phyloP scores from a whole-genome alignment of 805 yeast species.

The Candida tibetensis region DNA sequence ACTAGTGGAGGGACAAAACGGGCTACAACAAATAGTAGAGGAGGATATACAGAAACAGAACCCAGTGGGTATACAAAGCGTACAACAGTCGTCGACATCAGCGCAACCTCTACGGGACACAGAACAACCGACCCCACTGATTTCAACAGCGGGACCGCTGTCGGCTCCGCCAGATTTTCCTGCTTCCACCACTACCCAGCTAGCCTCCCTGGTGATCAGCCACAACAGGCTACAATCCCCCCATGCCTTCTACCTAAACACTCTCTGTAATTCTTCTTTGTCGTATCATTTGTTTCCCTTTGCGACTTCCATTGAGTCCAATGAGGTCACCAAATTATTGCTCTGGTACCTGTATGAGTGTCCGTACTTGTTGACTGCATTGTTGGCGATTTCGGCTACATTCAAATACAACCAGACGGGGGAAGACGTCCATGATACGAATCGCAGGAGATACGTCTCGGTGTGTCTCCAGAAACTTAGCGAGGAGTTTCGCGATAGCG shows the following conservation, averaged over 20 bases:
- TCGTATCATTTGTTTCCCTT: constrained; percentile 36
- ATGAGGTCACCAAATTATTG: constrained; percentile 30
- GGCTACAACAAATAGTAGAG: no score
- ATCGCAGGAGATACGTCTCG: constrained; percentile 18
- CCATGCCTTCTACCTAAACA: constrained; percentile 31
- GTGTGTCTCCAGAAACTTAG: constrained; percentile 20
- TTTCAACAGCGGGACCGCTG: constrained; percentile 1
- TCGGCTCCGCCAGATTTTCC: constrained; percentile 6
- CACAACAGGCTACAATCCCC: constrained; percentile 26
- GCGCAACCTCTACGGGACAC: no score
- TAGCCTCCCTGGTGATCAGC: constrained; percentile 15
- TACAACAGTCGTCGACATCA: no score
- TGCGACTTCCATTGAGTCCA: constrained; percentile 32
- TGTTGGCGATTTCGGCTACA: constrained; percentile 26
- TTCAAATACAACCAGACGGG: constrained; percentile 24
- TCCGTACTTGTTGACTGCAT: constrained; percentile 20
- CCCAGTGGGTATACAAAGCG: no score
- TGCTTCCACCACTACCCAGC: no score
- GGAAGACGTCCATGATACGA: constrained; percentile 17
- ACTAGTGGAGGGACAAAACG: no score
- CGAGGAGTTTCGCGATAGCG: constrained; percentile 16
- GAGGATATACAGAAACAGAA: no score
- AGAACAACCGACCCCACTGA: no score
- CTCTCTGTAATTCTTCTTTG: constrained; percentile 28
- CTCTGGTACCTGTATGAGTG: constrained; percentile 20